phyloP scores from a whole-genome alignment of 73 alveolate genomes.

The Paramecium caudatum region DNA sequence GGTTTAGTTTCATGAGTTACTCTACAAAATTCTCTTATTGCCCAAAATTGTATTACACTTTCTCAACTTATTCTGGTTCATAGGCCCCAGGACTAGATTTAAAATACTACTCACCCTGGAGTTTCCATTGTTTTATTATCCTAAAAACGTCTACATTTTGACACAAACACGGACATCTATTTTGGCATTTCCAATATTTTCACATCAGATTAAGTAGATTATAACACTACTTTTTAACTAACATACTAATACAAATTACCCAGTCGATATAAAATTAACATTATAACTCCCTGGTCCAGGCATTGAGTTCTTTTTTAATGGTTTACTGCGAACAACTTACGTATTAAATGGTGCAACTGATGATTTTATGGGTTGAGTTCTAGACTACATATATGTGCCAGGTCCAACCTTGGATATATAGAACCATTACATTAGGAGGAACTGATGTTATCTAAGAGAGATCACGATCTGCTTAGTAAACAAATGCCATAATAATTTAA shows the following conservation, averaged over 20 bases:
- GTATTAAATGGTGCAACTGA: constrained; percentile 57
- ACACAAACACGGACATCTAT: constrained; percentile 12
- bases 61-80: neutral
- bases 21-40: neutral
- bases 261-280: neutral
- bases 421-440: constrained; percentile 38
- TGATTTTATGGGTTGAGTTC: neutral
- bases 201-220: constrained; percentile 34
- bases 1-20: neutral
- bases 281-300: constrained; percentile 71
- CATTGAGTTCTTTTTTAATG: neutral
- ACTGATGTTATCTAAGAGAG: neutral
- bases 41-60: neutral
- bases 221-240: constrained; percentile 31
- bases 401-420: constrained; percentile 5
- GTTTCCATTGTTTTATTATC: neutral
- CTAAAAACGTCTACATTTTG: constrained; percentile 8
- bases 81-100: constrained; percentile 50
- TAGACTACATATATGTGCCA: neutral
- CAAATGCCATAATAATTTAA: constrained; percentile 65
- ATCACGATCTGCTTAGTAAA: constrained; percentile 48
- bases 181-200: constrained; percentile 47
- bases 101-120: constrained; percentile 23
- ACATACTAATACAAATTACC: neutral
- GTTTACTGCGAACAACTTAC: neutral